Evolutionary conservation across 2,329 filamentous ascomycete genomes (phyloP).

Genomic region (Corinectria fuckeliana): DNA sequence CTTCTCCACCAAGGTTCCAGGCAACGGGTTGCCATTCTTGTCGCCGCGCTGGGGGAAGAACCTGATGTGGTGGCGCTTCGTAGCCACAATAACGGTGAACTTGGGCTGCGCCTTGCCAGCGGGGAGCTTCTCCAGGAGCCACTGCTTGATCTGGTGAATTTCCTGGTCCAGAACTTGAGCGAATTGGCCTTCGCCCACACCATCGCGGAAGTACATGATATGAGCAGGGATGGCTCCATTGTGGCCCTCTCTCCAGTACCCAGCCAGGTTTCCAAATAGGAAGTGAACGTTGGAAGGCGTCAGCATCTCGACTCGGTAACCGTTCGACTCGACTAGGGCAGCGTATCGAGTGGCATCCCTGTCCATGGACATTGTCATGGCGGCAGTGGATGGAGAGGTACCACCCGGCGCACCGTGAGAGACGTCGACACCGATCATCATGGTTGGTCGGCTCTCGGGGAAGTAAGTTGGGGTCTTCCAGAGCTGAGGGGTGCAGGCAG

Average conservation of each 20-base stretch:
- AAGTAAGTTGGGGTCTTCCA: conserved; percentile 46
- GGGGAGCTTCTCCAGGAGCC: conserved; percentile 53
- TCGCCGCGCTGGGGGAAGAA: conserved; percentile 82
- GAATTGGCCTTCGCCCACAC: conserved; percentile 89
- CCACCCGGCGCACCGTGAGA: conserved; percentile 80
- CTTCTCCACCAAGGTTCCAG: conserved; percentile 85
- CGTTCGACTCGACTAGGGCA: conserved; percentile 83
- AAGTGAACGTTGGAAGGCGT: conserved; percentile 67
- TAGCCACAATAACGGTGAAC: conserved; percentile 86
- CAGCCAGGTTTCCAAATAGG: conserved; percentile 70
- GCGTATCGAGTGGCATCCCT: conserved; percentile 74
- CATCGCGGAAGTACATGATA: conserved; percentile 92
- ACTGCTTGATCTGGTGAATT: conserved; percentile 71
- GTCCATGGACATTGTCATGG: conserved; percentile 85
- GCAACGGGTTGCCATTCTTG: conserved; percentile 79
- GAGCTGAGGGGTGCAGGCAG: conserved; percentile 54
- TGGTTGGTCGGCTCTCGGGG: conserved; percentile 61
- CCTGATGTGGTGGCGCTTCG: conserved; percentile 92
- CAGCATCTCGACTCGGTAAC: conserved; percentile 81
- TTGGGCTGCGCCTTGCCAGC: conserved; percentile 56
- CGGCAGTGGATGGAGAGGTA: conserved; percentile 76
- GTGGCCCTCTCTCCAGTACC: conserved; percentile 69
- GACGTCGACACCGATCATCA: conserved; percentile 91
- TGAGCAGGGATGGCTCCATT: conserved; percentile 61
- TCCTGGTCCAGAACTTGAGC: conserved; percentile 80